phyloP scores from a whole-genome alignment of 2,329 filamentous ascomycete genomes.

The Apiospora malaysiana region DNA sequence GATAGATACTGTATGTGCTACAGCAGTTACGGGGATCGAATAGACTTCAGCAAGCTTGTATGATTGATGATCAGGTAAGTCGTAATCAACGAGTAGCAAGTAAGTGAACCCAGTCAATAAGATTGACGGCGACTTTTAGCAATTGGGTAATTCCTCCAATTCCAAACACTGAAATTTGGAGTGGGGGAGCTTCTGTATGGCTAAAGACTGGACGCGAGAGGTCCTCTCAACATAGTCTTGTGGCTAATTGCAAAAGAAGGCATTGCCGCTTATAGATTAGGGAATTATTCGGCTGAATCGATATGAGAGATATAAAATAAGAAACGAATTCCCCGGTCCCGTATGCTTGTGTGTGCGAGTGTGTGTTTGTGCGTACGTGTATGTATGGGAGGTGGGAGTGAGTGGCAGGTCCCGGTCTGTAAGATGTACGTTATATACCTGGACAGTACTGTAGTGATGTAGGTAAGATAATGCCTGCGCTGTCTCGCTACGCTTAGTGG shows the following conservation, averaged over 20 bases:
- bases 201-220: constrained; percentile 16
- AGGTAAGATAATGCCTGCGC: neutral
- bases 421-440: constrained; percentile 4
- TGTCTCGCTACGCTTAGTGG: constrained; percentile 5
- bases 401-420: neutral
- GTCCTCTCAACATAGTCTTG: constrained; percentile 8
- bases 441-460: neutral
- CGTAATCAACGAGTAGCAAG: neutral
- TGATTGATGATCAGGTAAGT: neutral
- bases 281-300: neutral
- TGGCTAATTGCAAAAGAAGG: constrained; percentile 14
- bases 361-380: neutral
- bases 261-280: constrained; percentile 15
- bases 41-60: neutral
- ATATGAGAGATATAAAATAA: neutral
- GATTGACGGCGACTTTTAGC: constrained; percentile 11
- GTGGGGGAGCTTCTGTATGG: constrained; percentile 11
- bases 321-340: neutral
- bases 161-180: constrained; percentile 4
- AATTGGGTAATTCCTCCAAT: constrained; percentile 8
- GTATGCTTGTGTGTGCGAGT: neutral
- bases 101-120: constrained; percentile 3
- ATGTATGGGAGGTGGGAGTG: neutral
- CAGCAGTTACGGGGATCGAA: neutral
- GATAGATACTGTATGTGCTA: neutral